Evolutionary conservation across 1,284 basidiomycete species (phyloP).

Genomic region (Cryptococcus deneoformans): DNA sequence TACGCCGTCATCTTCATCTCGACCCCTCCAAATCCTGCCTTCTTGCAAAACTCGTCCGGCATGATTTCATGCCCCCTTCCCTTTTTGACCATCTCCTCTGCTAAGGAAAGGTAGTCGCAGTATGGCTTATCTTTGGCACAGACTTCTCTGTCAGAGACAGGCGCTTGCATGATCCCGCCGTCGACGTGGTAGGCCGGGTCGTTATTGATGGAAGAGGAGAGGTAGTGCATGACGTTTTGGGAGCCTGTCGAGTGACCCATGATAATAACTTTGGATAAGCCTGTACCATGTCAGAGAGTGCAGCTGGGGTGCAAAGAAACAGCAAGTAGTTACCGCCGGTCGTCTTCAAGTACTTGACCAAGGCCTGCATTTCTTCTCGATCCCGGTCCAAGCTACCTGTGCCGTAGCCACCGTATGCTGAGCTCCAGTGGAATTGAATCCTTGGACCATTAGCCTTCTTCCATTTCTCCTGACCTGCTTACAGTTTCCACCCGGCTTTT

Average conservation of each 20-base stretch:
- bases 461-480: constrained; percentile 10
- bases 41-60: constrained; percentile 23
- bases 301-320: background rate
- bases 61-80: constrained; percentile 31
- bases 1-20: constrained; percentile 35
- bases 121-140: constrained; percentile 18
- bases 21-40: constrained; percentile 14
- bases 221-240: constrained; percentile 48
- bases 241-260: constrained; percentile 51
- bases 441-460: constrained; percentile 19
- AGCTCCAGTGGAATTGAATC: constrained; percentile 45
- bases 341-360: constrained; percentile 35
- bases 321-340: constrained; percentile 19
- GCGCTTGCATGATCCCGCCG: constrained; percentile 50
- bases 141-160: constrained; percentile 46
- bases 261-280: constrained; percentile 31
- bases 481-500: constrained; percentile 44
- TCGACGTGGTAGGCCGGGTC: constrained; percentile 15
- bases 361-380: constrained; percentile 34
- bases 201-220: constrained; percentile 20
- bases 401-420: constrained; percentile 42
- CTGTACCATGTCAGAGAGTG: background rate
- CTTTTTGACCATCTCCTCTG: constrained; percentile 28
- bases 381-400: constrained; percentile 39
- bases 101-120: constrained; percentile 17